A percentile compares a stretch with the other conserved stretches of the same genome.
Conservation (phyloP, 2,329 filamentous ascomycete species). For the Remersonia thermophila region DNA sequence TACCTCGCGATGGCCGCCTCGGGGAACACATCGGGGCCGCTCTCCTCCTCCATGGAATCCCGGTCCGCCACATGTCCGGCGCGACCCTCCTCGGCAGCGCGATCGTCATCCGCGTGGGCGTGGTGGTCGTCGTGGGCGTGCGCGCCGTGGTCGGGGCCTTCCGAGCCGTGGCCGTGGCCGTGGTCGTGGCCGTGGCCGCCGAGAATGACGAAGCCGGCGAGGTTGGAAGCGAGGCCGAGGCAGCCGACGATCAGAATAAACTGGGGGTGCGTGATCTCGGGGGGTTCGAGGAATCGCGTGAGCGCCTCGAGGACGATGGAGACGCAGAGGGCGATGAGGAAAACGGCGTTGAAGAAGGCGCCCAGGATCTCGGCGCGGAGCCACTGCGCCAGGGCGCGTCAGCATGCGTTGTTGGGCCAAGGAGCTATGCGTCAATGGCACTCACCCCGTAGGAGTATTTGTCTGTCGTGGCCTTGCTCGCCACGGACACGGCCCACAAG, state of each 20-base stretch:
- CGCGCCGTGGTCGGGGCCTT: conserved; percentile 31
- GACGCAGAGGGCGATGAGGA: conserved; percentile 88
- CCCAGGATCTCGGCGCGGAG: conserved; percentile 94
- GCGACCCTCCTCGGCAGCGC: conserved; percentile 38
- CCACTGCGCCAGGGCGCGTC: conserved; percentile 46
- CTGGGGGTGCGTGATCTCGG: conserved; percentile 71
- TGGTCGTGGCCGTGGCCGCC: conserved; percentile 87
- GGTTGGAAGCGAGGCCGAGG: conserved; percentile 74
- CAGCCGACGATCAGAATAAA: conserved; percentile 84
- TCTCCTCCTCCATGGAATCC: conserved; percentile 39
- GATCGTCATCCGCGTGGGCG: conserved; percentile 7
- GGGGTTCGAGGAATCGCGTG: conserved; percentile 82
- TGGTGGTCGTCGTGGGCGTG: conserved; percentile 14
- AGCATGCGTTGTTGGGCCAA: not conserved
- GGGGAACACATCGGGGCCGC: conserved; percentile 50
- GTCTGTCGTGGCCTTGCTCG: conserved; percentile 72
- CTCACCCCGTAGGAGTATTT: conserved; percentile 89
- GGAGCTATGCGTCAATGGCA: conserved; percentile 11
- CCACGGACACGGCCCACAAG: conserved; percentile 86
- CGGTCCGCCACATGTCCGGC: conserved; percentile 29
- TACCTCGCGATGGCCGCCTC: conserved; percentile 44
- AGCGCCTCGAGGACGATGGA: conserved; percentile 94
- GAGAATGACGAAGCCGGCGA: conserved; percentile 79
- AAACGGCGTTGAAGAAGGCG: conserved; percentile 93
- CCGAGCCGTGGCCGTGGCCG: conserved; percentile 35